Base-by-base conservation (phyloP, 2,329 filamentous ascomycete species). In the Talaromyces piceae region DNA sequence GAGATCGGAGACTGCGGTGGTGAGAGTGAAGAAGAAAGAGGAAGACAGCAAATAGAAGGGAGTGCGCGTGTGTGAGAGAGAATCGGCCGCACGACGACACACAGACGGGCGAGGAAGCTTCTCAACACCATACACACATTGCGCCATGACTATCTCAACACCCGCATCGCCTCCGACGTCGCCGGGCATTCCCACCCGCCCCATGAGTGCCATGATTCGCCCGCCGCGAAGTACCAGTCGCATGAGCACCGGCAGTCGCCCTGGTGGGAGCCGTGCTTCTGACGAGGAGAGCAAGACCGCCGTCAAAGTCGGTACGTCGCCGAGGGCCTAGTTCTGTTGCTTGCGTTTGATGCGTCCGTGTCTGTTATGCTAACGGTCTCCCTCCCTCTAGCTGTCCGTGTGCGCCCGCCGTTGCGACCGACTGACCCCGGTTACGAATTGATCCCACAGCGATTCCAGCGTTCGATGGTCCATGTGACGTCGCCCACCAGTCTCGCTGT, bases 381-480 rank as follows among this genome's bases (percentile, higher is more conserved):
- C 26, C 20, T n/a, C n/a, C 12, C 18, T 28, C 18, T 67, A 97
- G 93, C 87, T 67, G 89, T 98, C 62, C 90, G 93, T 67, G 86
- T 97, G 45, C 88, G 93, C 61, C 93, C 93, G 45, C 86, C 91
- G 49, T 77, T 97, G 52, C 83, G 84, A 60, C 76, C 89, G 5
- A 81, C 80, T 58, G 93, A 98, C 68, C 93, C 93, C 5, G 91
- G 91, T 56, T 98, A 81, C 74, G 93, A 98, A 57, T 81, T 97
- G 58, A 93, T 98, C 52, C 93, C 93, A 12, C 91, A 95, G 69
- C 84, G 93, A 63, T 98, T 98, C 65, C 91, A 95, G 69, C 83
- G 86, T 57, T 86, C 91, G 33, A 95, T 91, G 76, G 90, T 94
- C 56, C 90, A 96, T 58, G 88, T 91, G 54, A 90, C 86, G 9